Base-by-base conservation (phyloP, 2,329 filamentous ascomycete genomes). In the Cercospora sp. region DNA sequence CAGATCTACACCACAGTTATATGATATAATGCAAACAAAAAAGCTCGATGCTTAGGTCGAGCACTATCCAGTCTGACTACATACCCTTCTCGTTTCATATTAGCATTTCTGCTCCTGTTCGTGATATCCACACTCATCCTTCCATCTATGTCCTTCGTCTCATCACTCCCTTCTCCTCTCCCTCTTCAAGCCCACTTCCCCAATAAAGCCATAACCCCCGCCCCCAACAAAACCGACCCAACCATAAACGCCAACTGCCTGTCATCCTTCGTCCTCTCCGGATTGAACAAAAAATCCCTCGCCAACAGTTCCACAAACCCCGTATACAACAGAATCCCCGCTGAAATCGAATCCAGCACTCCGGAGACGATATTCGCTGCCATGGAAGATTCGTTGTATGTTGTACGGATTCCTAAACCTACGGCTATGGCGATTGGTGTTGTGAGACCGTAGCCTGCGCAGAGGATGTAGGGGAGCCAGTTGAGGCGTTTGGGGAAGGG, bases 161-260 rank as follows among this genome's bases (percentile, higher is more conserved):
- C 62, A 74, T 57, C 75, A 75, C 68, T 70, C 67, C 31, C 63
- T 73, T 68, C 68, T 65, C 33, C 74, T 73, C 74, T 30, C 31
- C 42, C 1, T 3, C 9, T 18, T 84, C 81, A 95, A 66, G 91
- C 92, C 92, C 93, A 96, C 78, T 94, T 91, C 2, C 92, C 93
- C 31, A 96, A 82, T 69, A 95, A 74, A 12, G 92, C 90, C 93
- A 97, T 97, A 65, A 95, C 78, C 81, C 77, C 76, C 0, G 91
- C 91, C 62, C 88, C 88, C 59, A 90, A 87, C 90, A 97, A 93
- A 69, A 91, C 87, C 3, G 87, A 87, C 79, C 91, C 93, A 81
- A 97, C 95, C 91, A 97, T 94, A 82, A 97, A 97, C 0, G 92
- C 91, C 53, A 94, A 78, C 73, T 92, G 85, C 80, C 97, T 93